Evolutionary conservation across 75 land plant species (phyloP).

Genomic region (Azolla pinnata): DNA sequence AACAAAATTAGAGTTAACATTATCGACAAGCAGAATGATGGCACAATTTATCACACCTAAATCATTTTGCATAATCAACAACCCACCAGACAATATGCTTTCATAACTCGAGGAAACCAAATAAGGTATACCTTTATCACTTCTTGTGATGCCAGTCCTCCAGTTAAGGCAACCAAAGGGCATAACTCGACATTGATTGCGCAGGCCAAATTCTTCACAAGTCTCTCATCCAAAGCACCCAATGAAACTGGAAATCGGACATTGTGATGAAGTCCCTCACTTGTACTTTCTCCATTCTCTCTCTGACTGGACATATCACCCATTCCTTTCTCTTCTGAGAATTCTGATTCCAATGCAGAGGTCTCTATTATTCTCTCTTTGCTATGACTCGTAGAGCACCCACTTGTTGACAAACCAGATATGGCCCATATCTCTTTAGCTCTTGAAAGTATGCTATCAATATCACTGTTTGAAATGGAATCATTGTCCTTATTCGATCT

Average conservation of each 20-base stretch:
- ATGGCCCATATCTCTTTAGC: slow-evolving; percentile 28
- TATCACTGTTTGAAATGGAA: slow-evolving; percentile 18
- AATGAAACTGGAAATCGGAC: neutral
- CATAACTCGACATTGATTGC: slow-evolving; percentile 34
- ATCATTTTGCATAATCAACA: no score
- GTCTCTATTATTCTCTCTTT: slow-evolving; percentile 4
- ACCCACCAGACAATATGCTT: no score
- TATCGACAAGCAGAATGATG: no score
- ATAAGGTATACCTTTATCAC: slow-evolving; percentile 56
- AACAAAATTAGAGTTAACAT: no score
- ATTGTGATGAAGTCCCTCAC: neutral
- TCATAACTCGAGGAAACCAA: no score
- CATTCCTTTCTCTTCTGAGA: slow-evolving; percentile 7
- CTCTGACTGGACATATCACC: neutral
- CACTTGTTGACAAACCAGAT: neutral
- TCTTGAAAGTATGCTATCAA: slow-evolving; percentile 21
- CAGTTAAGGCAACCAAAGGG: slow-evolving; percentile 33
- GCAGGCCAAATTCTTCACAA: slow-evolving; percentile 23
- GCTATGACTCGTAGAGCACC: neutral
- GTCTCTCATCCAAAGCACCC: slow-evolving; percentile 19
- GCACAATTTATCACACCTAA: neutral
- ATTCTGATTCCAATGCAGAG: slow-evolving; percentile 12
- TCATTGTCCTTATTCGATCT: slow-evolving; percentile 10
- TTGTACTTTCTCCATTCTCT: slow-evolving; percentile 13
- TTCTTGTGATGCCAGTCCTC: slow-evolving; percentile 49